These are phyloP conservation scores for Hypoxylon sp. DNA, from an alignment of 2,329 filamentous ascomycete species.

Conservation along the genomic window DNA sequence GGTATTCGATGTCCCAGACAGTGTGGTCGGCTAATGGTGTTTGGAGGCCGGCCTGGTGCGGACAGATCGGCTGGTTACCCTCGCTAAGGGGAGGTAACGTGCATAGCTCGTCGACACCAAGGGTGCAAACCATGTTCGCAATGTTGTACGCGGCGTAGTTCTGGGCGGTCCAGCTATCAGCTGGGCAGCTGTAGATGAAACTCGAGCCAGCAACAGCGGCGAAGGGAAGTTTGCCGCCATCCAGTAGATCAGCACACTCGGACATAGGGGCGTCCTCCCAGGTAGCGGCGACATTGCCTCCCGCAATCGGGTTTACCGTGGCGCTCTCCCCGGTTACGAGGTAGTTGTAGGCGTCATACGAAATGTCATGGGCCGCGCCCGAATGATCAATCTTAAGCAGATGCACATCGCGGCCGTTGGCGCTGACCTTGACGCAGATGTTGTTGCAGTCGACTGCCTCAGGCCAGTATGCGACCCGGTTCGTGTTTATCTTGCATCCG, in stretches of 20 bases:
- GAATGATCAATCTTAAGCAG: slow-evolving; percentile 72
- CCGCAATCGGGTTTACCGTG: slow-evolving; percentile 60
- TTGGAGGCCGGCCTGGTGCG: slow-evolving; percentile 59
- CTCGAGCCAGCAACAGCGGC: slow-evolving; percentile 68
- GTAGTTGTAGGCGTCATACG: slow-evolving; percentile 74
- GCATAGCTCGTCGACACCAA: slow-evolving; percentile 64
- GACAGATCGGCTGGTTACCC: slow-evolving; percentile 63
- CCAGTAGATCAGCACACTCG: slow-evolving; percentile 65
- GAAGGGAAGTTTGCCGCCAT: slow-evolving; percentile 25
- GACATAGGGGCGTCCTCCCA: slow-evolving; percentile 61
- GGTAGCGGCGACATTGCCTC: slow-evolving; percentile 65
- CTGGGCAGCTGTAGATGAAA: slow-evolving; percentile 62
- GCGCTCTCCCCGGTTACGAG: slow-evolving; percentile 66
- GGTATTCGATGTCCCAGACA: slow-evolving; percentile 65
- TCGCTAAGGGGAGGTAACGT: slow-evolving; percentile 59
- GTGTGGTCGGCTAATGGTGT: slow-evolving; percentile 56
- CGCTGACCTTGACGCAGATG: slow-evolving; percentile 69
- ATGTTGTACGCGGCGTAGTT: slow-evolving; percentile 68
- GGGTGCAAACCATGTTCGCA: slow-evolving; percentile 62
- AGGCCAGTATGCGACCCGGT: slow-evolving; percentile 75
- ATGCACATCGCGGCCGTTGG: slow-evolving; percentile 65
- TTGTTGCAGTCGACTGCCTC: slow-evolving; percentile 66
- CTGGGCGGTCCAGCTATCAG: slow-evolving; percentile 62
- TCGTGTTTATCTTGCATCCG: slow-evolving; percentile 73
- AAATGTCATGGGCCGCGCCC: slow-evolving; percentile 70